Base-by-base conservation (phyloP, 2,329 filamentous ascomycete species). In the Stemphylium beticola region DNA sequence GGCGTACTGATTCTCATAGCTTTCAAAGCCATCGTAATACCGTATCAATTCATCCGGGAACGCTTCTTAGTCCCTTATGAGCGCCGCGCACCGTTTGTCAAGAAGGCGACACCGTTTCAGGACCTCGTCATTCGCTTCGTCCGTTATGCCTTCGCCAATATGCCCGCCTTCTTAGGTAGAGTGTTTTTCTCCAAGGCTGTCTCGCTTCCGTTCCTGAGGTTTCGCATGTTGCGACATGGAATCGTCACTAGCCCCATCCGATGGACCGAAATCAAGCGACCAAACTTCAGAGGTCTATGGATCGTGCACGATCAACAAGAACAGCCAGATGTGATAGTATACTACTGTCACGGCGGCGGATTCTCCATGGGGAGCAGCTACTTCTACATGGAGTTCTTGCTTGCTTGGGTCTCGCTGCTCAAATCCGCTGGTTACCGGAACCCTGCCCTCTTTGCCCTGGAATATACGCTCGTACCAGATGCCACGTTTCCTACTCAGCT, bases 321-420 rank as follows among this genome's bases (percentile, higher is more conserved):
- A 43, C 79, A 83, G 49, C 88, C 90, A 0, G 91, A 95, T 69
- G 78, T 95, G 50, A 86, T 92, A n/a, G 75, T 96, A 2, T 93
- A 92, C 71, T 95, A 95, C 71, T 84, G 85, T 36, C 91, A 96
- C 71, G 91, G 89, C 14, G 92, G 92, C 18, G 92, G 92, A 0
- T 95, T 96, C 72, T 85, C 86, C 6, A 90, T 96, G 87, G 92
- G 91, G 3, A 92, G 89, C 11, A 81, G 83, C 15, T 90, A 89
- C 76, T 96, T 96, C 74, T 96, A 96, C 72, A 83, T 75, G 66
- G 92, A 96, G 67, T 95, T 93, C 62, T 80, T 96, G 2, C 78
- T 93, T 49, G 84, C 86, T 8, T 92, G 88, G 87, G 78, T 90
- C 11, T 79, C 82, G 38, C 77, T 92, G 15, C 80, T 96, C 34